Conservation (phyloP, 495 filamentous ascomycete genomes). For the Platismatia glauca region DNA sequence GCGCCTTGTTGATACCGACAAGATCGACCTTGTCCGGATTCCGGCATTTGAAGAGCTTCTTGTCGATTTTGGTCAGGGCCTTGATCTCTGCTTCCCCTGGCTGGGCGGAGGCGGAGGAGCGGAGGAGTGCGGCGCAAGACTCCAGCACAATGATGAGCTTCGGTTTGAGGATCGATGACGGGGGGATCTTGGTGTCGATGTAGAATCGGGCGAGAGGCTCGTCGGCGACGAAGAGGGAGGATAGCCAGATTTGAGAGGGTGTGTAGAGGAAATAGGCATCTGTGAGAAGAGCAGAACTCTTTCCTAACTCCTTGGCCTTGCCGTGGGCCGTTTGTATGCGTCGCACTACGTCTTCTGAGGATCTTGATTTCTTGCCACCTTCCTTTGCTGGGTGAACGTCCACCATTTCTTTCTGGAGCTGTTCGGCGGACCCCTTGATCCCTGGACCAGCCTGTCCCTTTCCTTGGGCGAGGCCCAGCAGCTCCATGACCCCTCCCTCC, state of each 20-base stretch:
- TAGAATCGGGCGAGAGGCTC: slow-evolving; percentile 61
- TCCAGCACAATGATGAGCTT: slow-evolving; percentile 39
- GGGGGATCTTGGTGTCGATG: slow-evolving; percentile 59
- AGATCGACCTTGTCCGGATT: slow-evolving; percentile 55
- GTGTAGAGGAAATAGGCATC: slow-evolving; percentile 96
- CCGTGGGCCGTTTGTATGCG: slow-evolving; percentile 60
- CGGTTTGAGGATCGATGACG: slow-evolving; percentile 24
- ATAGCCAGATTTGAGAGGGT: slow-evolving; percentile 85
- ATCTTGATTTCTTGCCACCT: slow-evolving; percentile 7
- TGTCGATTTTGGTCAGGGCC: slow-evolving; percentile 50
- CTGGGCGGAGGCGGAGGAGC: slow-evolving; percentile 35
- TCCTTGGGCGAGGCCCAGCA: slow-evolving; percentile 54
- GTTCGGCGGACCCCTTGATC: slow-evolving; percentile 30
- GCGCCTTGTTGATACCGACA: slow-evolving; percentile 29
- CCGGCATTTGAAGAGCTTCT: slow-evolving; percentile 70
- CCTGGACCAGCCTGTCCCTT: slow-evolving; percentile 36
- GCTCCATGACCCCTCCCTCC: slow-evolving; percentile 77
- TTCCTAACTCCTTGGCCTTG: slow-evolving; percentile 62
- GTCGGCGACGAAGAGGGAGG: slow-evolving; percentile 68
- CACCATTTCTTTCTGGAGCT: slow-evolving; percentile 32
- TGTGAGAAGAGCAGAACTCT: slow-evolving; percentile 70
- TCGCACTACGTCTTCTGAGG: slow-evolving; percentile 20
- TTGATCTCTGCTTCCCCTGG: slow-evolving; percentile 36
- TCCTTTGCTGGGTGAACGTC: slow-evolving; percentile 21
- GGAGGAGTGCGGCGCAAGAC: slow-evolving; percentile 37